Evolutionary conservation across 2,329 filamentous ascomycete genomes (phyloP).

Genomic region (Tolypocladium ovalisporum): DNA sequence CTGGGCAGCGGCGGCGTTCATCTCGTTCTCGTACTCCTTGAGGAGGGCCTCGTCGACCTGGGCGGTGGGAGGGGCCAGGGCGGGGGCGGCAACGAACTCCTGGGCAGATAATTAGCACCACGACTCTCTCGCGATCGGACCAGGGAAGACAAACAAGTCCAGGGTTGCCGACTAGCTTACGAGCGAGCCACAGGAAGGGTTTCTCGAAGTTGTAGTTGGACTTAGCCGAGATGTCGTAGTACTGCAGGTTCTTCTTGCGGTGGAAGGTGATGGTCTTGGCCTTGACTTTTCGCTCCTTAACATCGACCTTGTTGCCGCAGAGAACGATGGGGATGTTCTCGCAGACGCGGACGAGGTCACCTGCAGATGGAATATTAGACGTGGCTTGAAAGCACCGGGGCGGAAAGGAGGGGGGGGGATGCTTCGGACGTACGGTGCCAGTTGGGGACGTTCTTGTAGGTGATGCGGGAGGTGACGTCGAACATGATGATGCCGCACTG

Average conservation of each 20-base stretch:
- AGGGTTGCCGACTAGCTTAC: constrained; percentile 95
- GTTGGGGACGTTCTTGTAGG: constrained; percentile 99
- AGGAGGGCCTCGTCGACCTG: constrained; percentile 77
- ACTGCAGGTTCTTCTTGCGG: constrained; percentile 99
- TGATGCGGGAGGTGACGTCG: constrained; percentile 97
- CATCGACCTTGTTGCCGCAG: constrained; percentile 98
- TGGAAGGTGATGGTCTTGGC: constrained; percentile 99
- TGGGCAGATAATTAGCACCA: constrained; percentile 27
- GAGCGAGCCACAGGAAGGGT: constrained; percentile 97
- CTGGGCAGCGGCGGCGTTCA: constrained; percentile 67
- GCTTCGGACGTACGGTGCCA: constrained; percentile 81
- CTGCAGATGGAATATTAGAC: constrained; percentile 31
- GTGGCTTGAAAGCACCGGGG: not conserved
- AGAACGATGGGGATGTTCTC: constrained; percentile 99
- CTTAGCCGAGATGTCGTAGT: constrained; percentile 99
- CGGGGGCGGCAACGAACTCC: constrained; percentile 95
- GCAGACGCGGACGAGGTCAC: constrained; percentile 96
- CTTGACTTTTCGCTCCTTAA: constrained; percentile 99
- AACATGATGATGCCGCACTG: constrained; percentile 99
- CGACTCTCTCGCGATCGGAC: not conserved
- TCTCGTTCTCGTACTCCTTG: constrained; percentile 77
- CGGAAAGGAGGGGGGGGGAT: no score
- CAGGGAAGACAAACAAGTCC: constrained; percentile 9
- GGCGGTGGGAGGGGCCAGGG: constrained; percentile 88
- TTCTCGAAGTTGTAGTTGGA: constrained; percentile 99